Evolutionary conservation across 164 flowering plant genomes (phyloP).

Genomic region (Macadamia integrifolia): DNA sequence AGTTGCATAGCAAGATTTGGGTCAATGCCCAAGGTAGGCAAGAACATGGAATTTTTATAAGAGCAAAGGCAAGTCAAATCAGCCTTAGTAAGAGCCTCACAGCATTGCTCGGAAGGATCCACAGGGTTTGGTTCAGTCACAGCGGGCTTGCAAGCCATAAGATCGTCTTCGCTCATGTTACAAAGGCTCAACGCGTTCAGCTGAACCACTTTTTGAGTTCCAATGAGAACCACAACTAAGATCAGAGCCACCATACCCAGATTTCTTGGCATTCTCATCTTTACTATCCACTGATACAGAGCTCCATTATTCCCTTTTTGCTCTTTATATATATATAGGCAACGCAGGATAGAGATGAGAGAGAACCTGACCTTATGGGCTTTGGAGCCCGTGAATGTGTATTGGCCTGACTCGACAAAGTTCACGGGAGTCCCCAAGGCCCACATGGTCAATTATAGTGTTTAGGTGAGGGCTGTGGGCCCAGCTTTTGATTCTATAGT

Average conservation of each 20-base stretch:
- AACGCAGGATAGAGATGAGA: background rate
- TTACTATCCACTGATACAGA: background rate
- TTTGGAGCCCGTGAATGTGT: slow-evolving; percentile 7
- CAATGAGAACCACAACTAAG: slow-evolving; percentile 7
- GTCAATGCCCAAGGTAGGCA: slow-evolving; percentile 31
- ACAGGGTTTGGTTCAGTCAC: slow-evolving; percentile 20
- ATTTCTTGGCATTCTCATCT: slow-evolving; percentile 16
- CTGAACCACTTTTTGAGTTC: background rate
- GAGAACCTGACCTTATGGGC: background rate
- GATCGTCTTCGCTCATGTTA: slow-evolving; percentile 23
- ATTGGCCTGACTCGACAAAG: background rate
- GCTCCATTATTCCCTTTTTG: no score
- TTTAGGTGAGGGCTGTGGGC: no score
- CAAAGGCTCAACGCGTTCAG: slow-evolving; percentile 16
- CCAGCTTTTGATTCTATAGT: no score
- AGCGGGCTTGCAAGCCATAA: slow-evolving; percentile 35
- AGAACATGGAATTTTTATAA: slow-evolving; percentile 23
- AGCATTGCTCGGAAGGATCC: slow-evolving; percentile 30
- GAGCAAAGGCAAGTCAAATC: slow-evolving; percentile 37
- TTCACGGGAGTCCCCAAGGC: background rate
- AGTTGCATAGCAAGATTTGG: slow-evolving; percentile 41
- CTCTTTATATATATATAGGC: background rate
- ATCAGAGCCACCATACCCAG: slow-evolving; percentile 12
- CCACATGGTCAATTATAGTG: background rate
- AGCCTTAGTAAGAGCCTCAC: slow-evolving; percentile 32